Base-by-base conservation (phyloP, 2,329 filamentous ascomycete genomes). In the Diaporthe citrichinensis region DNA sequence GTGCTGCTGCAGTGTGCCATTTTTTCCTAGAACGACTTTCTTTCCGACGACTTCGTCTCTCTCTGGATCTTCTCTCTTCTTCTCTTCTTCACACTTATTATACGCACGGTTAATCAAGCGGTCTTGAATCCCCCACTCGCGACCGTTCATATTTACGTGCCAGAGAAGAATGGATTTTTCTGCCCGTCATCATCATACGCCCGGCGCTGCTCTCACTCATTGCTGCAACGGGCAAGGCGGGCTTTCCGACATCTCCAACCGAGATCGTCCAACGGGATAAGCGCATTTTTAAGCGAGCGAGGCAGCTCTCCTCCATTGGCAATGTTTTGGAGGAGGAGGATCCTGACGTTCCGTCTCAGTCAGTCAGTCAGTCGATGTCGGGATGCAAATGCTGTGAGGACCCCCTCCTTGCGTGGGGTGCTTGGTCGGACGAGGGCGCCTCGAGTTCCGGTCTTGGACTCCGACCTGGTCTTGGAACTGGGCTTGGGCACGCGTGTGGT, bases 81-180 rank as follows among this genome's bases (percentile, higher is more conserved):
- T 72, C 74, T 79, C 77, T 62, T 74, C 74, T 77, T 79, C 82
- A 89, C 84, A 90, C 88, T 85, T 85, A 86, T 83, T 82, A 84
- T 79, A 80, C 74, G 89, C 89, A 90, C 88, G 85, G 90, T 87
- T 87, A 91, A 91, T 91, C 89, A 91, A 91, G 88, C 88, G 87
- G 84, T 85, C 81, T 84, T 81, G 83, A 89, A 80, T 85, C 83
- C 74, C 82, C 84, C 83, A 90, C 87, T 89, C 85, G 81, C 83
- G 85, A 81, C 86, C 86, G 89, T 89, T 91, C 89, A 91, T 89
- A 90, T 90, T 89, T 89, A 83, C 84, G 87, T 90, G 89, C 89
- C 81, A 91, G 88, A 91, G 76, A 76, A 86, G 89, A 74, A 78
- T 78, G 73, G 80, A 67, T 67, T 41, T 72, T 46, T 55, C 58